Conservation (phyloP, 305 asterid species). For the Fraxinus sp. region DNA sequence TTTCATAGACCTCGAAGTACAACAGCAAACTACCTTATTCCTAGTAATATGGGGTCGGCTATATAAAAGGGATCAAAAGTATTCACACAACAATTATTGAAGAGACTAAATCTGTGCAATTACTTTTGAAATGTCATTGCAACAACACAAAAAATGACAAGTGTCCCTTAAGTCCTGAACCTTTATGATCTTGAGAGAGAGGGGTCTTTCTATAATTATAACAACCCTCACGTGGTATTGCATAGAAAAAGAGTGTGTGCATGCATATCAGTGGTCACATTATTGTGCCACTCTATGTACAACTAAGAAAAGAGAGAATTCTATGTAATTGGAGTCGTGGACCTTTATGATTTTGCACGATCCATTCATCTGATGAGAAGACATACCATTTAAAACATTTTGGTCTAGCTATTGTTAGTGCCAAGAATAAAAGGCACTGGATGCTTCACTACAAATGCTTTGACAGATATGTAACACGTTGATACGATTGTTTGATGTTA, state of each 20-base stretch:
- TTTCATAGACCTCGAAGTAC: not conserved
- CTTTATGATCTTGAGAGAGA: not conserved
- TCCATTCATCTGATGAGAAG: not conserved
- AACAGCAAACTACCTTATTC: not conserved
- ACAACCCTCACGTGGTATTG: not conserved
- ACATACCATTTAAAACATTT: not conserved
- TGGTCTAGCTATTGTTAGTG: not conserved
- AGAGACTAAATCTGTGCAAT: not conserved
- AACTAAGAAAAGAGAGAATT: not conserved
- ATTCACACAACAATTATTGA: not conserved
- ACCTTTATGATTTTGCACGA: not conserved
- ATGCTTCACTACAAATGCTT: not conserved
- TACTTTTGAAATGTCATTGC: not conserved
- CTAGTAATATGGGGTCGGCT: not conserved
- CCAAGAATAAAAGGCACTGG: not conserved
- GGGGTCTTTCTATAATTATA: not conserved
- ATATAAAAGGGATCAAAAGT: not conserved
- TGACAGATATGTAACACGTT: not conserved
- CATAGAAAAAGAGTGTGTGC: not conserved
- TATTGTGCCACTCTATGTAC: not conserved
- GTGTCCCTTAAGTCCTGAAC: not conserved
- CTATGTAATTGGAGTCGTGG: not conserved
- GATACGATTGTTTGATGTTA: not conserved
- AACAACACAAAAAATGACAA: not conserved
- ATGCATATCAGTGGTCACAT: not conserved